Percentiles rank a stretch among this genome's conserved stretches.
Evolutionary conservation across 164 flowering plant genomes (phyloP).

Genomic region (Berberis vulgaris): DNA sequence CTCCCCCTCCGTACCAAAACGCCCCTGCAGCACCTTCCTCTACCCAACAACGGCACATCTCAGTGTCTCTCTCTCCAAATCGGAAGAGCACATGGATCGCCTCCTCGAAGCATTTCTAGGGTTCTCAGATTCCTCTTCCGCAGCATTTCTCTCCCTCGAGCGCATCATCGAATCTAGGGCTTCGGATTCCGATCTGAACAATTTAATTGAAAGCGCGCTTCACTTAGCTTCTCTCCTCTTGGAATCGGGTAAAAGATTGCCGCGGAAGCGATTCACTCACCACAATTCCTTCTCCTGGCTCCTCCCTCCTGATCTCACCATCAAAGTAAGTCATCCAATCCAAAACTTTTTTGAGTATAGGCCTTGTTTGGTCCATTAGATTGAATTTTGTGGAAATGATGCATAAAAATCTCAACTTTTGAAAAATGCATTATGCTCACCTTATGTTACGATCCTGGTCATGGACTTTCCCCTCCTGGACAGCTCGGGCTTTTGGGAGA

Average conservation of each 20-base stretch:
- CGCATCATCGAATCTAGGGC: constrained; percentile 46
- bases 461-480: too few relatives aligned
- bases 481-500: too few relatives aligned
- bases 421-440: too few relatives aligned
- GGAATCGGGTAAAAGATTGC: constrained; percentile 52
- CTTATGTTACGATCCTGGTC: too few relatives aligned
- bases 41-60: not conserved
- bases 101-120: constrained; percentile 45
- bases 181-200: constrained; percentile 36
- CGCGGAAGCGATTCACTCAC: constrained; percentile 45
- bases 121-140: constrained; percentile 33
- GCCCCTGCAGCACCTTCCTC: not conserved
- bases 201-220: constrained; percentile 48
- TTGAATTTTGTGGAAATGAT: not conserved
- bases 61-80: not conserved
- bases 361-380: not conserved
- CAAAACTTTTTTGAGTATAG: not conserved
- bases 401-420: too few relatives aligned
- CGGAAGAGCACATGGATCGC: constrained; percentile 19
- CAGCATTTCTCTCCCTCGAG: constrained; percentile 44
- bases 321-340: constrained; percentile 37
- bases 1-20: not conserved
- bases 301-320: constrained; percentile 77
- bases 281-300: constrained; percentile 71
- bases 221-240: constrained; percentile 42